Conservation (phyloP, 1,284 basidiomycete species). For the Phellopilus nigrolimitatus region DNA sequence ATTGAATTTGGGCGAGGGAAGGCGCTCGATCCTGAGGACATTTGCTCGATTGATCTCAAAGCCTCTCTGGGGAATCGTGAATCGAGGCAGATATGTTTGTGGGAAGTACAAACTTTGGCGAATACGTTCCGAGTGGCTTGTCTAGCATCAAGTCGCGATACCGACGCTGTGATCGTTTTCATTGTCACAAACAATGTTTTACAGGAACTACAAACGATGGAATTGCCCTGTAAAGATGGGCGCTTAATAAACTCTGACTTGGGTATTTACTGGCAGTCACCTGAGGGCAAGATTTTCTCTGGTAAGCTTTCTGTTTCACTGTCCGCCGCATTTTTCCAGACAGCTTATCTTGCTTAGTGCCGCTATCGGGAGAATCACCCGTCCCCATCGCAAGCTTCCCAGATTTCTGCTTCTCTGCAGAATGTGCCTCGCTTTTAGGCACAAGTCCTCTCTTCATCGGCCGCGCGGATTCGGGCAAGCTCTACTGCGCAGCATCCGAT, state of each 20-base stretch:
- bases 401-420: conserved; percentile 52
- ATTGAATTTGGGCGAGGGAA: conserved; percentile 59
- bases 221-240: conserved; percentile 29
- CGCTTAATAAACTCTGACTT: conserved; percentile 37
- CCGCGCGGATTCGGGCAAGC: conserved; percentile 59
- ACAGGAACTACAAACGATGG: not conserved
- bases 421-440: conserved; percentile 26
- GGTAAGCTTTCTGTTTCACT: too few species aligned
- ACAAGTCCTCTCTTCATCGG: conserved; percentile 51
- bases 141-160: not conserved
- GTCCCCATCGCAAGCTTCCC: conserved; percentile 41
- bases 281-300: conserved; percentile 45
- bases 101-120: not conserved
- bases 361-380: conserved; percentile 18
- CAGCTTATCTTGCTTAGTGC: conserved; percentile 3
- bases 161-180: not conserved
- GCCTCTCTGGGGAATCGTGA: conserved; percentile 14
- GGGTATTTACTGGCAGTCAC: conserved; percentile 43
- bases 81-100: conserved; percentile 7
- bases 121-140: conserved; percentile 1
- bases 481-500: conserved; percentile 42
- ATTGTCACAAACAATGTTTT: not conserved
- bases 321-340: not conserved
- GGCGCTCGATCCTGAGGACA: conserved; percentile 51
- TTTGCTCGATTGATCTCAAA: conserved; percentile 42